These are phyloP conservation scores for Gracilariopsis chorda DNA, from an alignment of 23 red algal species.

Conservation along the genomic window DNA sequence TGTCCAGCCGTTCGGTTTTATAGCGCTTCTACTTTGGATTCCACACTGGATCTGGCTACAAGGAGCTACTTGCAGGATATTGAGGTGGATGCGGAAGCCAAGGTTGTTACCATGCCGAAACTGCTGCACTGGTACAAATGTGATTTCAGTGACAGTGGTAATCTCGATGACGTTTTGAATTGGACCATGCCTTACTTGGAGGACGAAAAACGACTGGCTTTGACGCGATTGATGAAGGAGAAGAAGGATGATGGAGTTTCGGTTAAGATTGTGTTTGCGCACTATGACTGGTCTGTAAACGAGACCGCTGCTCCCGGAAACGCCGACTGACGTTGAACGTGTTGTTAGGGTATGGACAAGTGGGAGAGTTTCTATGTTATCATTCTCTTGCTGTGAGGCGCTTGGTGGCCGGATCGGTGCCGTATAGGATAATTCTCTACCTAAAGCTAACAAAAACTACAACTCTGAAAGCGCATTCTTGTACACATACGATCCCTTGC, in stretches of 20 bases:
- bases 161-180: constrained; percentile 18
- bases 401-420: too few relatives aligned
- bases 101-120: constrained; percentile 61
- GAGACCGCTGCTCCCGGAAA: too few relatives aligned
- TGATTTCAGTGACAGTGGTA: constrained; percentile 46
- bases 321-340: too few relatives aligned
- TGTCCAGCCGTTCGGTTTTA: constrained; percentile 87
- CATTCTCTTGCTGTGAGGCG: too few relatives aligned
- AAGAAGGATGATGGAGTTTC: background rate
- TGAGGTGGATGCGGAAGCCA: constrained; percentile 22
- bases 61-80: constrained; percentile 44
- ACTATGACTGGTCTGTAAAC: constrained; percentile 75
- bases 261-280: constrained; percentile 39
- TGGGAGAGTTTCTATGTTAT: too few relatives aligned
- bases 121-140: constrained; percentile 82
- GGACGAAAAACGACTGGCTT: background rate
- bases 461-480: too few relatives aligned
- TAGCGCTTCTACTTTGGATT: constrained; percentile 57
- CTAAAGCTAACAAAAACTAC: too few relatives aligned
- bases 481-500: too few relatives aligned
- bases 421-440: too few relatives aligned
- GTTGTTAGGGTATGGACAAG: too few relatives aligned
- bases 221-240: constrained; percentile 6
- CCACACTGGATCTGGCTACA: constrained; percentile 53
- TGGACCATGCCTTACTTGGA: constrained; percentile 49